Evolutionary conservation across 805 yeast genomes (phyloP).

Genomic region (Yarrowia porcina): DNA sequence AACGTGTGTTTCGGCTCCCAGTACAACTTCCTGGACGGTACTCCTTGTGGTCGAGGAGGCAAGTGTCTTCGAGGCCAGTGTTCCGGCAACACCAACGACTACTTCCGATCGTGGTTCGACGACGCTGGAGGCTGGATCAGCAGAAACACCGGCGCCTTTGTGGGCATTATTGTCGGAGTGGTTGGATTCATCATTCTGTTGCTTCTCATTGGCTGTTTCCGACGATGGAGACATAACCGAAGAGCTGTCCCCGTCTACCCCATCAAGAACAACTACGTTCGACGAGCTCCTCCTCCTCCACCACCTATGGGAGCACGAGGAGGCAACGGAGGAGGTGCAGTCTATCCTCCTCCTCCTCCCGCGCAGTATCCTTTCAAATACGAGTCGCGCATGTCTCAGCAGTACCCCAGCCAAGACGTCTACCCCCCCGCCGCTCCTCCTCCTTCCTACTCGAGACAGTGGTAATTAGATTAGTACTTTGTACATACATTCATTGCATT

Average conservation of each 20-base stretch:
- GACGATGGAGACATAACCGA: slow-evolving; percentile 9
- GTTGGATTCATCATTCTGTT: slow-evolving; percentile 29
- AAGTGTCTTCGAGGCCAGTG: slow-evolving; percentile 36
- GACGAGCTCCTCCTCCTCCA: slow-evolving; percentile 22
- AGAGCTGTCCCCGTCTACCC: neutral
- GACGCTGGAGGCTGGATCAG: slow-evolving; percentile 30
- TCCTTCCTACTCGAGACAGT: slow-evolving; percentile 17
- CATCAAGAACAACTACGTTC: neutral
- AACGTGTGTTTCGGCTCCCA: slow-evolving; percentile 33
- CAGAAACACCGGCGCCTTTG: slow-evolving; percentile 30
- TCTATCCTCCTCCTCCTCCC: slow-evolving; percentile 21
- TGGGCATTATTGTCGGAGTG: slow-evolving; percentile 32
- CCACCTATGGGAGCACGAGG: neutral
- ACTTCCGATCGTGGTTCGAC: slow-evolving; percentile 27
- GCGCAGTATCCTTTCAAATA: slow-evolving; percentile 14
- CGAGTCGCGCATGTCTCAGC: slow-evolving; percentile 19
- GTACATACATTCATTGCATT: slow-evolving; percentile 24
- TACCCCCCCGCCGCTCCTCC: slow-evolving; percentile 19
- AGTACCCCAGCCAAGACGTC: slow-evolving; percentile 1
- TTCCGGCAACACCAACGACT: slow-evolving; percentile 33
- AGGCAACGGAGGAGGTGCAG: neutral
- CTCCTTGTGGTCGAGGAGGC: slow-evolving; percentile 38
- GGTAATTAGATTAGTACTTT: slow-evolving; percentile 10
- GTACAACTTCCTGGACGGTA: slow-evolving; percentile 39
- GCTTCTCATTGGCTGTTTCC: neutral